These are phyloP conservation scores for Trichoderma afroharzianum DNA, from an alignment of 2,329 filamentous ascomycete species.

Conservation along the genomic window DNA sequence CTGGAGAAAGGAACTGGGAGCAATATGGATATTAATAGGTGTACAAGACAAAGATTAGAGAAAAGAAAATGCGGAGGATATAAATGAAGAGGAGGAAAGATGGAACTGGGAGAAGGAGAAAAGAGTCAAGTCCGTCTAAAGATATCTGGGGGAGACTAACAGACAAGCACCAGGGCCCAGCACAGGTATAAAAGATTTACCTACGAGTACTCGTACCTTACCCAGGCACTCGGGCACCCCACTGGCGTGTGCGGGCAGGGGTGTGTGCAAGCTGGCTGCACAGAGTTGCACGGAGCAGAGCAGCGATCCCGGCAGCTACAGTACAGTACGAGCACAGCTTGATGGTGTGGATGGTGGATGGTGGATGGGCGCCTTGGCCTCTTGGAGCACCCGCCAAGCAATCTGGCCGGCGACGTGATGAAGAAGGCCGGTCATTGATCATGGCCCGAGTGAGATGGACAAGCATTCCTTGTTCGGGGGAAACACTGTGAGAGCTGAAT, in stretches of 20 bases:
- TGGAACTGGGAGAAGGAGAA: conserved; percentile 5
- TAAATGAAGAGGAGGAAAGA: background rate
- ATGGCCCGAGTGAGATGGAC: background rate
- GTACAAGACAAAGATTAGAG: background rate
- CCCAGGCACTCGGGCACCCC: background rate
- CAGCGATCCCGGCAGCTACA: background rate
- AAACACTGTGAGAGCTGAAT: background rate
- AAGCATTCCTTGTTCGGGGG: background rate
- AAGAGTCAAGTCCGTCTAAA: conserved; percentile 11
- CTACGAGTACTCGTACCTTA: too few relatives aligned
- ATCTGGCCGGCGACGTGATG: background rate
- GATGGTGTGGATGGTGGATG: background rate
- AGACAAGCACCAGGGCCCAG: background rate
- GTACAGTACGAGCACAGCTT: background rate
- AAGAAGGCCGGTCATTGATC: background rate
- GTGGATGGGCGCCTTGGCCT: background rate
- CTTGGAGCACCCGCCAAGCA: background rate
- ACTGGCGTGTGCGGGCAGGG: conserved; percentile 7
- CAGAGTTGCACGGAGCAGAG: background rate
- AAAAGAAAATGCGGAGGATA: background rate
- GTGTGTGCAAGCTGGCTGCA: background rate
- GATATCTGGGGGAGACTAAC: conserved; percentile 19
- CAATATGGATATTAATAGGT: background rate
- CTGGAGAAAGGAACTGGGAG: background rate
- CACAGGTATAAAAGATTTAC: background rate